These are phyloP conservation scores for Pythium dissotocum DNA, from an alignment of 352 stramenopile species.

Conservation along the genomic window DNA sequence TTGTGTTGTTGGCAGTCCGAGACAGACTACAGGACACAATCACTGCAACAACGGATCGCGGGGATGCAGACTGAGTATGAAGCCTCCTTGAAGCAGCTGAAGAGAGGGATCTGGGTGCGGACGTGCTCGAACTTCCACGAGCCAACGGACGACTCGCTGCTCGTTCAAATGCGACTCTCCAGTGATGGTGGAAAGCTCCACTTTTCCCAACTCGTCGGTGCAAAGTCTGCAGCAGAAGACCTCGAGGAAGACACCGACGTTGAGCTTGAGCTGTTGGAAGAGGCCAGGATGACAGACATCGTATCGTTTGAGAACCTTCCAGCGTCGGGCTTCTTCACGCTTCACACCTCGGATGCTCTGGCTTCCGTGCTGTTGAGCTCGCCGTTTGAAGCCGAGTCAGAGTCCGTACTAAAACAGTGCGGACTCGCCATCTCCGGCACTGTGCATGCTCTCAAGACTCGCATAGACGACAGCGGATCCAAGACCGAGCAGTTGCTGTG, in stretches of 20 bases:
- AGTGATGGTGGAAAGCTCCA: conserved; percentile 12
- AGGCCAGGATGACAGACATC: conserved; percentile 6
- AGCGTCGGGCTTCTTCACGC: neutral
- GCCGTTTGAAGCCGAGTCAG: conserved; percentile 19
- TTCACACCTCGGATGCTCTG: neutral
- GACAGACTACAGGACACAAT: neutral
- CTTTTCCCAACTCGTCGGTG: neutral
- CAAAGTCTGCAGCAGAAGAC: neutral
- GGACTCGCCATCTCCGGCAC: conserved; percentile 4
- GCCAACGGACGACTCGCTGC: neutral
- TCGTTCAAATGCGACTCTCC: conserved; percentile 20
- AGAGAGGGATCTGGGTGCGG: conserved; percentile 23
- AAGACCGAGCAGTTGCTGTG: conserved; percentile 18
- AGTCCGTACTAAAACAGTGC: conserved; percentile 7
- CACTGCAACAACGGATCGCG: conserved; percentile 18
- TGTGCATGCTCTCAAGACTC: conserved; percentile 3
- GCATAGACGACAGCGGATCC: neutral
- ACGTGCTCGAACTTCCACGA: neutral
- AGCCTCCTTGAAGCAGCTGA: conserved; percentile 9
- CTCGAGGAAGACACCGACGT: neutral
- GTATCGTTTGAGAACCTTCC: neutral
- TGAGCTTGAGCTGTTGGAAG: neutral
- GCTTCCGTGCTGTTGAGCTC: neutral
- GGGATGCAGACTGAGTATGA: conserved; percentile 15
- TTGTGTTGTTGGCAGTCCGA: neutral